phyloP scores from a whole-genome alignment of 768 basidiomycete genomes.

The Rhizopogon salebrosus region DNA sequence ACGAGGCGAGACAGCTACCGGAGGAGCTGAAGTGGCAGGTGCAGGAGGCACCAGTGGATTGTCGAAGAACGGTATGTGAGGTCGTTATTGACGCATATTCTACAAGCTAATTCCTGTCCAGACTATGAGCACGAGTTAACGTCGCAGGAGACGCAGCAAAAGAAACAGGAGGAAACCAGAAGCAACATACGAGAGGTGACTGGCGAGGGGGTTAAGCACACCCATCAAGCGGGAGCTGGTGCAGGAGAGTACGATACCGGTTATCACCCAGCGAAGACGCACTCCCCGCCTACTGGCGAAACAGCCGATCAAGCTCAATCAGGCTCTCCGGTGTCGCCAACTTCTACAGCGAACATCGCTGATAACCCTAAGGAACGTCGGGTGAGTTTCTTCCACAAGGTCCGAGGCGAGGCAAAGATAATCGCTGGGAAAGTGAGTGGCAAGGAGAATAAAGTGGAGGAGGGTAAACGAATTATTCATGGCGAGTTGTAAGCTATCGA shows the following conservation, averaged over 20 bases:
- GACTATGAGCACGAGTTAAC: background rate
- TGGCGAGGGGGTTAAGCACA: slow-evolving; percentile 1
- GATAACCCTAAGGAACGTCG: slow-evolving; percentile 12
- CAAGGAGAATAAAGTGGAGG: slow-evolving; percentile 23
- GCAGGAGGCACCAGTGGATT: background rate
- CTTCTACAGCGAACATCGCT: background rate
- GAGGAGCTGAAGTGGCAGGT: background rate
- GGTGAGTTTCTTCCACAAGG: slow-evolving; percentile 19
- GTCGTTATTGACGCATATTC: background rate
- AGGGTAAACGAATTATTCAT: slow-evolving; percentile 24
- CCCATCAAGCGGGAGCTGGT: background rate
- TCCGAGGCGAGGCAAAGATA: slow-evolving; percentile 31
- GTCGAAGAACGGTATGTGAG: slow-evolving; percentile 9
- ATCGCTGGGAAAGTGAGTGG: slow-evolving; percentile 25
- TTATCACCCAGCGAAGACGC: slow-evolving; percentile 25
- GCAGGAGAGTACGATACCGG: slow-evolving; percentile 9
- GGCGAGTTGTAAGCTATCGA: slow-evolving; percentile 12
- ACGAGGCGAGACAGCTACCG: background rate
- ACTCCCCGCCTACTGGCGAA: slow-evolving; percentile 19
- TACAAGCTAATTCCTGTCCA: background rate
- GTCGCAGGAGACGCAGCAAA: background rate
- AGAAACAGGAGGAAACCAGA: background rate
- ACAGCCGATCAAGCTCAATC: slow-evolving; percentile 9
- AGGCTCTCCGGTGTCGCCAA: background rate
- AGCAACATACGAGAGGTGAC: background rate